These are phyloP conservation scores for Baorangia bicolor DNA, from an alignment of 768 basidiomycete species.

Conservation along the genomic window DNA sequence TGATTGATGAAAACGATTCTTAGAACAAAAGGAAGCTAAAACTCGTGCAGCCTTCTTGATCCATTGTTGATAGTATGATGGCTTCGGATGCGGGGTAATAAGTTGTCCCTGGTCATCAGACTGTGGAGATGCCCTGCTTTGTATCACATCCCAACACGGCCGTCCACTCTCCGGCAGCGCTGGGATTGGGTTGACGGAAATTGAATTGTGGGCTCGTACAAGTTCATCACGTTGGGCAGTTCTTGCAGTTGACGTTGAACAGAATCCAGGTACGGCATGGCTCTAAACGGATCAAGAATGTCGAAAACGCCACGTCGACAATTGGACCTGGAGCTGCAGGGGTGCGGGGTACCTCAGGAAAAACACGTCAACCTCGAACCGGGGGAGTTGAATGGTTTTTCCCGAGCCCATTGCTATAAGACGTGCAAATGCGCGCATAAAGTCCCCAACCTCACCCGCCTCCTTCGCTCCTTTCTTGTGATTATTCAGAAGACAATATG, in stretches of 20 bases:
- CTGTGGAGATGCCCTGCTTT: not conserved
- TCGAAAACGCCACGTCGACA: not conserved
- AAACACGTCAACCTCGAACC: constrained; percentile 11
- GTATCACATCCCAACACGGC: not conserved
- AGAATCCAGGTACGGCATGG: not conserved
- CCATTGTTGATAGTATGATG: not conserved
- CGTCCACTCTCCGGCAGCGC: not conserved
- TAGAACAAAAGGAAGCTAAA: not conserved
- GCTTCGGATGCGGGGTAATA: not conserved
- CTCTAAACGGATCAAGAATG: not conserved
- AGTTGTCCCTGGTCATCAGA: not conserved
- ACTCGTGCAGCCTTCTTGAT: not conserved
- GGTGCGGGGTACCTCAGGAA: constrained; percentile 22
- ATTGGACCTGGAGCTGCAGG: not conserved
- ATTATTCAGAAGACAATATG: constrained; percentile 39
- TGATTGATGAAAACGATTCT: not conserved
- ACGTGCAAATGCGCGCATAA: not conserved
- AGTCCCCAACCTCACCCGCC: constrained; percentile 23
- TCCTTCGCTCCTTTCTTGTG: not conserved
- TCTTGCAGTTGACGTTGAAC: not conserved
- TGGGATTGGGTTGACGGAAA: not conserved
- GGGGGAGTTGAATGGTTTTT: constrained; percentile 4
- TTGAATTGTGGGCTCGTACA: not conserved
- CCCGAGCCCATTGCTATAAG: constrained; percentile 12
- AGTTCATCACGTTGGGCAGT: not conserved